Evolutionary conservation across 805 yeast genomes (phyloP).

Genomic region (Saturnispora galanensis): DNA sequence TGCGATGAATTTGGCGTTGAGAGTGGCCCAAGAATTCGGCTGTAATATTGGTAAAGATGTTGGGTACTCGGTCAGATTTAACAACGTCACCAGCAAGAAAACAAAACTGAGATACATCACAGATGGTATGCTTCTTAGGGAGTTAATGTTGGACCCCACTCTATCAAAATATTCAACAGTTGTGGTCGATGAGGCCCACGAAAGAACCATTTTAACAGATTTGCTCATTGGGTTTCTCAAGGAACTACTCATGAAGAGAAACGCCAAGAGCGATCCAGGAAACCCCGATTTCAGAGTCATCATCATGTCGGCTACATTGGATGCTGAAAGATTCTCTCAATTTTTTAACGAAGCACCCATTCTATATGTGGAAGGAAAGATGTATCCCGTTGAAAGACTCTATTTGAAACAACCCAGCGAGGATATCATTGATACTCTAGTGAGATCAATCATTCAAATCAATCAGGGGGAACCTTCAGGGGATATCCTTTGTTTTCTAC

Average conservation of each 20-base stretch:
- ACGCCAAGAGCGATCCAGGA: conserved; percentile 30
- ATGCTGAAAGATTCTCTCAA: conserved; percentile 88
- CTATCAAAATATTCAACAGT: conserved; percentile 63
- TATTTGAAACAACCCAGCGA: conserved; percentile 59
- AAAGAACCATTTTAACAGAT: conserved; percentile 88
- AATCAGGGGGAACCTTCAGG: conserved; percentile 77
- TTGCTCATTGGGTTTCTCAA: conserved; percentile 82
- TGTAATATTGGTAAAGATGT: conserved; percentile 68
- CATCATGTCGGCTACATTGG: conserved; percentile 95
- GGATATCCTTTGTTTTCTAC: conserved; percentile 83
- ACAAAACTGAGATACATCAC: conserved; percentile 82
- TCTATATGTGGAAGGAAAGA: conserved; percentile 79
- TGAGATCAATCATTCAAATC: conserved; percentile 66
- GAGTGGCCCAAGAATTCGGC: conserved; percentile 87
- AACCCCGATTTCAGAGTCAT: conserved; percentile 48
- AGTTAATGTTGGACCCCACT: conserved; percentile 64
- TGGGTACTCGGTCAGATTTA: conserved; percentile 90
- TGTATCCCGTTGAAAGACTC: conserved; percentile 68
- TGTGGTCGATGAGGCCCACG: conserved; percentile 95
- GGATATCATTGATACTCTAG: conserved; percentile 74
- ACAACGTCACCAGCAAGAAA: conserved; percentile 45
- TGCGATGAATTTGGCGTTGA: conserved; percentile 83
- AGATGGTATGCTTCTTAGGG: conserved; percentile 95
- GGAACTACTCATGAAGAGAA: conserved; percentile 39
- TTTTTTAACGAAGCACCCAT: conserved; percentile 80